These are phyloP conservation scores for Elaeagnus macrophylla DNA, from an alignment of 306 rosid genomes.

Conservation along the genomic window DNA sequence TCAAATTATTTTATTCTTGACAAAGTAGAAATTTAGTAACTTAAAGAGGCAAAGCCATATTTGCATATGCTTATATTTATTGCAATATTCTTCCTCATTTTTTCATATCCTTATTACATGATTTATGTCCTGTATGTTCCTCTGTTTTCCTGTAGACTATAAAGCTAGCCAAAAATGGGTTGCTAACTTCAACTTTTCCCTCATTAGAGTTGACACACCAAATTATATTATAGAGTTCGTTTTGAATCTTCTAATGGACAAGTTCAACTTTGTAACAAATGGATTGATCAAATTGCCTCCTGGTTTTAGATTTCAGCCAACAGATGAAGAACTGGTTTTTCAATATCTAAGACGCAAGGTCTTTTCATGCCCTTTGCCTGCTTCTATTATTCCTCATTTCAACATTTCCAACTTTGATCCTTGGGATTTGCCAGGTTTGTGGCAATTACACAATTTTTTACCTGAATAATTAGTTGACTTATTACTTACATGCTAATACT, in stretches of 20 bases:
- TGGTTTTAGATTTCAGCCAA: constrained; percentile 91
- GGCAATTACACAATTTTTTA: not conserved
- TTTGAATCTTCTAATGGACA: constrained; percentile 37
- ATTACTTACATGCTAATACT: not conserved
- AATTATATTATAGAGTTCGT: too few relatives aligned
- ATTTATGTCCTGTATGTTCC: too few relatives aligned
- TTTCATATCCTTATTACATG: too few relatives aligned
- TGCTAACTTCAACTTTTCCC: too few relatives aligned
- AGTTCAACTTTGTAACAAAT: constrained; percentile 38
- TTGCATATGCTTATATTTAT: too few relatives aligned
- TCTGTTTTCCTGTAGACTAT: too few relatives aligned
- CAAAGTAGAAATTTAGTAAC: too few relatives aligned
- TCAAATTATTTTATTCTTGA: too few relatives aligned
- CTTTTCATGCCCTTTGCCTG: constrained; percentile 63
- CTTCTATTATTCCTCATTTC: constrained; percentile 74
- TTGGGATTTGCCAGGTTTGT: constrained; percentile 76
- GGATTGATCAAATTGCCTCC: constrained; percentile 77
- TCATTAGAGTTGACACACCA: too few relatives aligned
- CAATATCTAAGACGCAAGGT: constrained; percentile 68
- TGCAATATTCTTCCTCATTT: too few relatives aligned
- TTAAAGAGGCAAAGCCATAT: too few relatives aligned
- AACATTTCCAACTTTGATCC: constrained; percentile 65
- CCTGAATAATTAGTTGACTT: not conserved
- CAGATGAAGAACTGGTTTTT: constrained; percentile 86
- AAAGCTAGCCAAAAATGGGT: too few relatives aligned